Evolutionary conservation across 768 basidiomycete genomes (phyloP), one percentile per base, ranked within the genome.

Genomic region (Boletus vermiculosoides): DNA sequence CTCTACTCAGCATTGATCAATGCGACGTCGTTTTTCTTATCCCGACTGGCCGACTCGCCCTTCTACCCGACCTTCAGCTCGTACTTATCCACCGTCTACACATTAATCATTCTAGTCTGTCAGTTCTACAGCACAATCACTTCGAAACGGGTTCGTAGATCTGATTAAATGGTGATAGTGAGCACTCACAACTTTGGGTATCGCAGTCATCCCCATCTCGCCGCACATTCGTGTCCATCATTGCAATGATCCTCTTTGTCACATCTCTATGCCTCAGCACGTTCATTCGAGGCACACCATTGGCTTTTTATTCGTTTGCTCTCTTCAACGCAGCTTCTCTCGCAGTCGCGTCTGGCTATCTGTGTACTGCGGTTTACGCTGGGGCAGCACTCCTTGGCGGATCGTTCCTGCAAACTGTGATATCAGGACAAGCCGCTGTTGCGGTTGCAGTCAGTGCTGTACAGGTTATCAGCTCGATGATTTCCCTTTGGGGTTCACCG

Each of bases 341-440:
- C 67, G 83, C 87, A 5, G 73, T 77, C 20, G 77, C 83, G 0
- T 87, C 87, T 0, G 82, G 88, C 9, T 94, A 88, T 67, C 79
- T 94, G 20, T 90, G 89, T 62, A 88, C 86, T 0, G 80, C 92
- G 12, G 79, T 88, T 42, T 81, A 91, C 31, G 91, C 88, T 0
- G 80, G 91, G n/a, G 90, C 92, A 3, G 85, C 91, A 0, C 74
- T 92, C 5, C 90, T 93, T 62, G 94, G 93, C 0, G 80, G 84
- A 2, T 70, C 78, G 8, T 85, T 85, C 13, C 80, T 94, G 50
- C 88, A 94, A 68, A 77, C 83, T 25, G 76, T 90, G 68, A 82
- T 94, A 78, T 84, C 91, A 3, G 93, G 92, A 12, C 91, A 94
- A 72, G 93, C 89, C 0, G 90, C 88, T 0, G 83, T 94, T 2